A percentile compares a stretch with the other conserved stretches of the same genome.
Conservation (phyloP, 345 rosid species). For the Populus euphratica region DNA sequence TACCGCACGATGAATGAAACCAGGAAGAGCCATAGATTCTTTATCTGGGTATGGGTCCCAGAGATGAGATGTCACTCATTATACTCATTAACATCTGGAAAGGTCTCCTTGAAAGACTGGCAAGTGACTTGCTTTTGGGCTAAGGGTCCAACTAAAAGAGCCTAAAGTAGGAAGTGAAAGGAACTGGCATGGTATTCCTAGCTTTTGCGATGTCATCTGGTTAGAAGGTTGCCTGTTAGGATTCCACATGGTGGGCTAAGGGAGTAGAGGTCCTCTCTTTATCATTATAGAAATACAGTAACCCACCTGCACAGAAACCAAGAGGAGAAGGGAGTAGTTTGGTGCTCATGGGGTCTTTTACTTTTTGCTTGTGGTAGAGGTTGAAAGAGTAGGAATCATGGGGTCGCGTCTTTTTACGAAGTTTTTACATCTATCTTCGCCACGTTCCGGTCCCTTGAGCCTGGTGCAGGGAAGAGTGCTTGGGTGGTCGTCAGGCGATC, state of each 20-base stretch:
- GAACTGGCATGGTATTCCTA: not conserved
- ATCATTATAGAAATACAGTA: not conserved
- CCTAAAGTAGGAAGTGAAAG: not conserved
- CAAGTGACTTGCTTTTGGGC: constrained; percentile 22
- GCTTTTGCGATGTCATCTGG: constrained; percentile 5
- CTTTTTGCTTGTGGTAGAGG: not conserved
- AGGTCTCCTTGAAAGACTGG: constrained; percentile 2
- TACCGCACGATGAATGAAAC: not conserved
- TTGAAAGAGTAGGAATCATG: not conserved
- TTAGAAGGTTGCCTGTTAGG: not conserved
- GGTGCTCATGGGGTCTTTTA: not conserved
- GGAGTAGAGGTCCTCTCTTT: not conserved
- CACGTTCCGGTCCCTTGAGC: not conserved
- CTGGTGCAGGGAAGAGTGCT: not conserved
- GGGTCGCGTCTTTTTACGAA: not conserved
- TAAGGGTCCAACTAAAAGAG: constrained; percentile 20
- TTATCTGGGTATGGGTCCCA: not conserved
- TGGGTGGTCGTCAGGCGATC: constrained; percentile 1
- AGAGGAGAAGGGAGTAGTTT: not conserved
- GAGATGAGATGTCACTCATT: not conserved
- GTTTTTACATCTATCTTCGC: not conserved
- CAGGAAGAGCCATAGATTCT: not conserved
- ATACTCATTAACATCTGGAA: not conserved
- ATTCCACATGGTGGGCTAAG: constrained; percentile 24
- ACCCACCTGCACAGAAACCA: not conserved